These are phyloP conservation scores for Globisporangium paddicum DNA, from an alignment of 352 stramenopile species.

Conservation along the genomic window DNA sequence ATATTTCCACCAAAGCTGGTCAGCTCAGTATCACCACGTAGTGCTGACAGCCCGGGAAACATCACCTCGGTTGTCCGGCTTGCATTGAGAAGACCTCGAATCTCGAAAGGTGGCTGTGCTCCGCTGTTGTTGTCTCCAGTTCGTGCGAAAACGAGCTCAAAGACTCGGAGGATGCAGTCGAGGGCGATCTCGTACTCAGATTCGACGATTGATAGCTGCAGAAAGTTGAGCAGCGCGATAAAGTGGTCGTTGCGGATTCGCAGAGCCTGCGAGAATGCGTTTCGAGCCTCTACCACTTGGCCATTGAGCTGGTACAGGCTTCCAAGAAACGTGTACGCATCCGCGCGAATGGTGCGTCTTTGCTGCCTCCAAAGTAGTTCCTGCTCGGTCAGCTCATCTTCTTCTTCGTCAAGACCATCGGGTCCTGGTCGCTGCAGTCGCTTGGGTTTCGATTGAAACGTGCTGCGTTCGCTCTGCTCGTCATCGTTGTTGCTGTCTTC, in stretches of 20 bases:
- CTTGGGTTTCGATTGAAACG: background rate
- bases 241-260: constrained; percentile 30
- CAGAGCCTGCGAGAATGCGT: constrained; percentile 26
- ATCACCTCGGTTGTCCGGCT: constrained; percentile 21
- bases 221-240: constrained; percentile 39
- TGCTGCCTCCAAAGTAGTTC: constrained; percentile 26
- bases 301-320: constrained; percentile 34
- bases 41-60: constrained; percentile 10
- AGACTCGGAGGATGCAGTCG: constrained; percentile 24
- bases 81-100: constrained; percentile 21
- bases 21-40: constrained; percentile 12
- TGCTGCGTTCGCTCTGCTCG: background rate
- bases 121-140: background rate
- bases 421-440: background rate
- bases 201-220: constrained; percentile 31
- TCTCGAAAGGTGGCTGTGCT: background rate
- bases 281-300: constrained; percentile 18
- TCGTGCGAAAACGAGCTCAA: constrained; percentile 20
- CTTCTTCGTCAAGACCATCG: constrained; percentile 18
- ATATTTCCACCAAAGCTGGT: constrained; percentile 15
- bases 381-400: constrained; percentile 7
- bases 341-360: constrained; percentile 30
- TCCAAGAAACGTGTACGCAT: constrained; percentile 34
- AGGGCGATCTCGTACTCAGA: constrained; percentile 37
- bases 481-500: constrained; percentile 14